A percentile compares a stretch with the other conserved stretches of the same genome.
These are phyloP conservation scores for Fibroporia radiculosa DNA, from an alignment of 768 basidiomycete genomes.

Conservation along the genomic window DNA sequence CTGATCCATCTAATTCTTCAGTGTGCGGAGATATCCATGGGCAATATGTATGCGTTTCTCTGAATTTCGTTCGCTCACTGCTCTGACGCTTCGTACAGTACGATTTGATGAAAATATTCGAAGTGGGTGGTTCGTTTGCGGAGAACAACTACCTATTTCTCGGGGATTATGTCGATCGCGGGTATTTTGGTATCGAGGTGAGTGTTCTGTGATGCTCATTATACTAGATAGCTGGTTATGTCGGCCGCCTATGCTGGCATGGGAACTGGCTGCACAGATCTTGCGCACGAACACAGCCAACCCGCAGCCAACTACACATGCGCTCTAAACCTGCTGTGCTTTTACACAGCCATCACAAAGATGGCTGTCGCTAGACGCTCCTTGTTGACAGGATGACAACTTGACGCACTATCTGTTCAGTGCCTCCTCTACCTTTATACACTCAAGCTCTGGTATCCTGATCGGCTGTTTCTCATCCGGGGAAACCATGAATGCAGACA, in stretches of 20 bases:
- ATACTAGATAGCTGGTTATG: background rate
- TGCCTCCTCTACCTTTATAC: conserved; percentile 91
- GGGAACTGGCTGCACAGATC: no score
- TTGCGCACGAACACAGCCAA: no score
- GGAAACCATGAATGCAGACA: conserved; percentile 98
- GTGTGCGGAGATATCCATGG: conserved; percentile 98
- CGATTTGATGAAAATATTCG: conserved; percentile 96
- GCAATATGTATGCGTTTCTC: conserved; percentile 63
- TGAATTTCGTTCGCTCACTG: background rate
- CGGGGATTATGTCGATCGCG: conserved; percentile 96
- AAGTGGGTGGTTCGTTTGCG: conserved; percentile 79
- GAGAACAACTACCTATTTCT: conserved; percentile 89
- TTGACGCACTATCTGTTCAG: no score
- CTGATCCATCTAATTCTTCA: conserved; percentile 22
- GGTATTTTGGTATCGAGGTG: conserved; percentile 82
- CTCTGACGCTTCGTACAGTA: conserved; percentile 45
- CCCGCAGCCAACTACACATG: no score
- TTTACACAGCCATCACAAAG: no score
- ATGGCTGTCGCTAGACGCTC: no score
- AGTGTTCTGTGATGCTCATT: conserved; percentile 10
- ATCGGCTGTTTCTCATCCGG: conserved; percentile 73
- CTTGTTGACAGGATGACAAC: no score
- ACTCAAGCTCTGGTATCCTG: conserved; percentile 86
- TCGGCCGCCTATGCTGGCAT: background rate
- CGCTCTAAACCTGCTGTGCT: no score